Evolutionary conservation across 1,284 basidiomycete species (phyloP), one percentile per base, ranked within the genome.

Genomic region (Coriolopsis trogii): DNA sequence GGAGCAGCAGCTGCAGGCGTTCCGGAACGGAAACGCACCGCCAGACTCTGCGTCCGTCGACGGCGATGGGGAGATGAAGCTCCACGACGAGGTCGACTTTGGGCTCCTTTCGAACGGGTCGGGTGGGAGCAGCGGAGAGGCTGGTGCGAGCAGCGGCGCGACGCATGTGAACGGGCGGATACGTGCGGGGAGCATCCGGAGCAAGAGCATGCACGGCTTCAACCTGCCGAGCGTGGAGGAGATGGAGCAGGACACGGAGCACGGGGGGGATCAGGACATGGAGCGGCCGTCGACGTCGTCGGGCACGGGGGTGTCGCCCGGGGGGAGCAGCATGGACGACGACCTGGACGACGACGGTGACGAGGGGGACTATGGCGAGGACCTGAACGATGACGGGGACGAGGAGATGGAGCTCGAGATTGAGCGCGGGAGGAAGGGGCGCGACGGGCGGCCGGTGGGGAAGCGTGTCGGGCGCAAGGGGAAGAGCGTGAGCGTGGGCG

Each of bases 1-100:
- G 39, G 91, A 93, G 68, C 73, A 76, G 26, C 80, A 85, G 70
- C 73, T 89, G 18, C 73, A 76, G 43, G 66, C 65, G 29, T 78
- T 76, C 60, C 70, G 78, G 24, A 66, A 64, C 13, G 67, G 54
- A 33, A 43, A 41, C 9, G 37, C 58, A 10, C 49, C 44, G n/a
- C 28, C 47, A 37, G 16, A 26, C 12, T 21, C 43, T n/a, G 28
- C 53, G 43, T 39, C 41, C 53, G 41, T 36, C 31, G 60, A 58
- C 52, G 58, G 51, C 24, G 66, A 66, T 12, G 65, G 57, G 42
- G 56, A 56, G 41, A 61, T 69, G 41, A 61, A 70, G 55, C 63
- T 71, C 43, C 69, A 69, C 56, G 66, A 69, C 42, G 68, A 68
- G 49, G 63, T 65, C 37, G 61, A 62, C 47, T 62, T 62, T 41